Conservation (phyloP, 1,284 basidiomycete species). For the Neonothopanus nambi region DNA sequence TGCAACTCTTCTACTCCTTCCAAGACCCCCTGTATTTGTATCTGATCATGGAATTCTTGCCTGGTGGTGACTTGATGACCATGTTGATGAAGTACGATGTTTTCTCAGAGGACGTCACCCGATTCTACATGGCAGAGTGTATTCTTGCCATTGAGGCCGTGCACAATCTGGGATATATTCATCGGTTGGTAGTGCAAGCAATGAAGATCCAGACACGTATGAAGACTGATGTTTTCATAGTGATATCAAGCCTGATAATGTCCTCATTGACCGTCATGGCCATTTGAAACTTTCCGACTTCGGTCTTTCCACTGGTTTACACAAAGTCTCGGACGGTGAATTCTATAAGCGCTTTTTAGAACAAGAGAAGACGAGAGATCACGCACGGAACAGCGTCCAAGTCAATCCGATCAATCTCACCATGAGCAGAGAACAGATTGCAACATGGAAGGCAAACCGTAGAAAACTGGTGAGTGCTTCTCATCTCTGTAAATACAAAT, state of each 20-base stretch:
- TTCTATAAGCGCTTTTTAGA: slow-evolving; percentile 91
- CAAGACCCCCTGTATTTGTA: slow-evolving; percentile 96
- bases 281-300: slow-evolving; percentile 99
- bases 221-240: slow-evolving; percentile 40
- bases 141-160: slow-evolving; percentile 98
- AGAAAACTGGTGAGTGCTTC: slow-evolving; percentile 80
- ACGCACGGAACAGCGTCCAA: slow-evolving; percentile 88
- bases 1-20: slow-evolving; percentile 98
- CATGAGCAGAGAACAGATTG: slow-evolving; percentile 93
- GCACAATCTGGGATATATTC: slow-evolving; percentile 98
- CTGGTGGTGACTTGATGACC: slow-evolving; percentile 97
- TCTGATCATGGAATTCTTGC: slow-evolving; percentile 98
- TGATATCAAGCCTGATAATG: slow-evolving; percentile 99
- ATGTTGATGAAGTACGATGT: slow-evolving; percentile 99
- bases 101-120: slow-evolving; percentile 97
- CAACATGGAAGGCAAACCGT: slow-evolving; percentile 98
- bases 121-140: slow-evolving; percentile 99
- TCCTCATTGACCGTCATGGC: slow-evolving; percentile 94
- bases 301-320: slow-evolving; percentile 96
- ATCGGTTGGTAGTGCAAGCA: slow-evolving; percentile 32
- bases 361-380: slow-evolving; percentile 57
- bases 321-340: slow-evolving; percentile 94
- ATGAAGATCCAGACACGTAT: not conserved
- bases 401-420: slow-evolving; percentile 95
- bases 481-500: not conserved